Conservation (phyloP, 2,329 filamentous ascomycete genomes). For the Xylaria polymorpha region DNA sequence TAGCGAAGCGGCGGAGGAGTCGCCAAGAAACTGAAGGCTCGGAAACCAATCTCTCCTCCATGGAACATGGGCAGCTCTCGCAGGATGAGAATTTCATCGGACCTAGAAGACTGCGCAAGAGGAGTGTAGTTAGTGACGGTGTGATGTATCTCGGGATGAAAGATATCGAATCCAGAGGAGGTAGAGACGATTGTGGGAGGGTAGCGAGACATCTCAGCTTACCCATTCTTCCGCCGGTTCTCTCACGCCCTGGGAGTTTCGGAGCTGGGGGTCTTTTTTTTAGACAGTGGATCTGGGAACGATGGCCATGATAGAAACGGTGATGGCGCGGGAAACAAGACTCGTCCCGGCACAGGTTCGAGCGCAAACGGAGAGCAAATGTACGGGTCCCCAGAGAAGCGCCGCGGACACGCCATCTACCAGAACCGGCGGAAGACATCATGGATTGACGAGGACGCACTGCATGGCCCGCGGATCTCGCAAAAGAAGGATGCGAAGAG, state of each 20-base stretch:
- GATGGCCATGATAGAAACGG: slow-evolving; percentile 22
- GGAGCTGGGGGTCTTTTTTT: slow-evolving; percentile 18
- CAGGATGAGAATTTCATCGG: slow-evolving; percentile 12
- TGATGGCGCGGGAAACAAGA: background rate
- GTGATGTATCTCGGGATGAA: slow-evolving; percentile 11
- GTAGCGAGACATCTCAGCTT: slow-evolving; percentile 38
- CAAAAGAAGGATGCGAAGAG: slow-evolving; percentile 38
- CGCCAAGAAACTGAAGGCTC: slow-evolving; percentile 34
- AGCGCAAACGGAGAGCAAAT: background rate
- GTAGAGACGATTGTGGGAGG: background rate
- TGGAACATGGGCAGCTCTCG: slow-evolving; percentile 25
- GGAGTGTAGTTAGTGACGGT: slow-evolving; percentile 37
- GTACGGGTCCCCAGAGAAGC: slow-evolving; percentile 44
- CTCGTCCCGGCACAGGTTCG: background rate
- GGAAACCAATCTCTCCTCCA: slow-evolving; percentile 22
- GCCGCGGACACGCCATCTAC: slow-evolving; percentile 43
- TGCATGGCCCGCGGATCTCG: slow-evolving; percentile 60
- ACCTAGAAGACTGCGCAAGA: slow-evolving; percentile 45
- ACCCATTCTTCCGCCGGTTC: slow-evolving; percentile 44
- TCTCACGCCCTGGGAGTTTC: slow-evolving; percentile 41
- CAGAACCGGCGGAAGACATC: slow-evolving; percentile 50
- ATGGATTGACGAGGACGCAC: slow-evolving; percentile 64
- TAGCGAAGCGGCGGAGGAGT: slow-evolving; percentile 49
- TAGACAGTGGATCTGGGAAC: slow-evolving; percentile 20
- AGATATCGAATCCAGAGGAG: slow-evolving; percentile 7